Evolutionary conservation across 805 yeast species (phyloP), one percentile per base, ranked within the genome.

Genomic region (Candida patagonica): DNA sequence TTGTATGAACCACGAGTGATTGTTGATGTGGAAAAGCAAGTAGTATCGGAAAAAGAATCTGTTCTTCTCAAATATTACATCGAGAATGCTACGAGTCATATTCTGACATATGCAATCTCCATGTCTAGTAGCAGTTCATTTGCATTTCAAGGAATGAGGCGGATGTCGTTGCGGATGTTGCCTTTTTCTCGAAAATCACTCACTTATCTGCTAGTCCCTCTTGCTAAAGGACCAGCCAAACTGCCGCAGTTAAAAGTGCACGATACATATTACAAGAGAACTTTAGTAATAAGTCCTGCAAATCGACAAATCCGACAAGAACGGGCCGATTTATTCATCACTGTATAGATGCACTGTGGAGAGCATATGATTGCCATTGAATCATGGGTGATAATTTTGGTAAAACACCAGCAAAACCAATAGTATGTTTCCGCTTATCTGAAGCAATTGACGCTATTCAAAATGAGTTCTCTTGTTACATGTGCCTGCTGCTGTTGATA

Each of bases 31-130:
- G 40, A 38, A 19, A 10, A 33, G 25, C 7, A 26, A 20, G 17
- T 20, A 21, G 13, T 29, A 13, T 13, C 35, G 38, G 31, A 31
- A 16, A 16, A 17, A 15, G 33, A 41, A 16, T 27, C 20, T 13
- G 16, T 43, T 7, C 25, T 37, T 19, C 37, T 44, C 21, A 40
- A 24, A 10, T 83, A 73, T 53, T 65, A 68, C 38, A 52, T 84
- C 36, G 94, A 84, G 53, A 84, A 84, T 52, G 87, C 94, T 10
- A 80, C 94, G 0, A 67, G 80, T 2, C 65, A 80, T 32, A 70
- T 79, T 2, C 75, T 85, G 47, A 74, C 76, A 8, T 85, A 81
- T 48, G 60, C 78, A 9, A 64, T 76, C 2, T 61, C 66, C 9
- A 56, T 76, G 55, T 58, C 60, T 3, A 44, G 65, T 1, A 62